A percentile compares a stretch with the other conserved stretches of the same genome.
phyloP scores from a whole-genome alignment of 768 basidiomycete species.

The Boletus reticuloceps region DNA sequence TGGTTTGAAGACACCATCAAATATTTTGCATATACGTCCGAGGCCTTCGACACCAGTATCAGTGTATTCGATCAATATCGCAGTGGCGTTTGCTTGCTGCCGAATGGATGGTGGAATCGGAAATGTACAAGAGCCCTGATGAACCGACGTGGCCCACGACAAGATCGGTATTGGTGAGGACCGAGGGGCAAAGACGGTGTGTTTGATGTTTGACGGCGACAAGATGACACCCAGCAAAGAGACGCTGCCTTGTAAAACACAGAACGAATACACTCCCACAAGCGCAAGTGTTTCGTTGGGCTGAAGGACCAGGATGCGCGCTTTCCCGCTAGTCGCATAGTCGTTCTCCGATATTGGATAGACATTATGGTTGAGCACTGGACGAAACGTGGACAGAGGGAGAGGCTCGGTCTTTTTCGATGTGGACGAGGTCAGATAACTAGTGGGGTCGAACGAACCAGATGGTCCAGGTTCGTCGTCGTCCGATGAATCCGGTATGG shows the following conservation, averaged over 20 bases:
- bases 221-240: slow-evolving; percentile 56
- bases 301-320: slow-evolving; percentile 44
- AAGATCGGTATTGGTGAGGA: slow-evolving; percentile 73
- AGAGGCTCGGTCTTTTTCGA: slow-evolving; percentile 15
- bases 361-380: slow-evolving; percentile 41
- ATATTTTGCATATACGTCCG: slow-evolving; percentile 57
- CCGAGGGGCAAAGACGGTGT: slow-evolving; percentile 71
- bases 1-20: slow-evolving; percentile 61
- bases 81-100: slow-evolving; percentile 24
- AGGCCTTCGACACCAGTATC: slow-evolving; percentile 65
- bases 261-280: slow-evolving; percentile 63
- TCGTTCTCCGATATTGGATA: slow-evolving; percentile 2
- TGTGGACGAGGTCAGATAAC: background rate
- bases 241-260: slow-evolving; percentile 61
- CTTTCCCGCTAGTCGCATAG: slow-evolving; percentile 5
- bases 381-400: slow-evolving; percentile 49
- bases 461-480: slow-evolving; percentile 34
- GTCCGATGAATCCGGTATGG: slow-evolving; percentile 46
- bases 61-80: slow-evolving; percentile 58
- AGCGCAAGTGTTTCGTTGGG: slow-evolving; percentile 56
- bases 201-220: slow-evolving; percentile 34
- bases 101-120: slow-evolving; percentile 11
- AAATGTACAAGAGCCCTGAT: slow-evolving; percentile 11
- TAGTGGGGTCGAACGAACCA: background rate
- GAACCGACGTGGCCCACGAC: slow-evolving; percentile 25